Conservation (phyloP, 2,329 filamentous ascomycete genomes). For the Acrodontium crateriforme region DNA sequence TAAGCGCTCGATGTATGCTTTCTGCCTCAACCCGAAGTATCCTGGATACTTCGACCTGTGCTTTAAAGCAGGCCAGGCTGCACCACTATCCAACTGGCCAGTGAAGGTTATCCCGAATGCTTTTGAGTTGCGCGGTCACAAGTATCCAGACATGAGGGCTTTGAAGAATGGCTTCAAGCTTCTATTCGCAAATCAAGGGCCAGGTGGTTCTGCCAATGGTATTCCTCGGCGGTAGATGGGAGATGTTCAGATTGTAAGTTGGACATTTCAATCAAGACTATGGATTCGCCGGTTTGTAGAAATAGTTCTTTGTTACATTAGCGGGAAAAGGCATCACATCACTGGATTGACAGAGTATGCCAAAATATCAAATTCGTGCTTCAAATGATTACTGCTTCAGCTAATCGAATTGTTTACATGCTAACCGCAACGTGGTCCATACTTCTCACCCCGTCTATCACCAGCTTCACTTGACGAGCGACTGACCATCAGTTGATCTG, state of each 20-base stretch:
- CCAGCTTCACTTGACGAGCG: too few relatives aligned
- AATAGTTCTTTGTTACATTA: too few relatives aligned
- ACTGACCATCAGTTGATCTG: too few relatives aligned
- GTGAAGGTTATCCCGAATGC: constrained; percentile 88
- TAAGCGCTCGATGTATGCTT: constrained; percentile 82
- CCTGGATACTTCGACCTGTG: constrained; percentile 91
- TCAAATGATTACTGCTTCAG: too few relatives aligned
- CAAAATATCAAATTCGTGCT: too few relatives aligned
- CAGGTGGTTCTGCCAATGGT: too few relatives aligned
- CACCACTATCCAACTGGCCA: constrained; percentile 61
- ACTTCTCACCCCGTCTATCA: too few relatives aligned
- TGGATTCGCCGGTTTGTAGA: too few relatives aligned
- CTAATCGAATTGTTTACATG: too few relatives aligned
- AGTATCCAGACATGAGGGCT: constrained; percentile 88
- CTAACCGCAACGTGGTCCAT: too few relatives aligned
- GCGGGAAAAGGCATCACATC: too few relatives aligned
- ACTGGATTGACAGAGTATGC: too few relatives aligned
- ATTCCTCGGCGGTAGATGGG: not conserved
- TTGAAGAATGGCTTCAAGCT: constrained; percentile 96
- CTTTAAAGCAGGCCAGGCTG: constrained; percentile 78
- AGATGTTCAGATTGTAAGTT: not conserved
- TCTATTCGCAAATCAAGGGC: constrained; percentile 40
- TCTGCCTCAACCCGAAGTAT: constrained; percentile 85
- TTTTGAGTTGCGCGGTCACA: constrained; percentile 76
- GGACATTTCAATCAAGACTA: not conserved